These are phyloP conservation scores for Penicillium verrucosum DNA, from an alignment of 2,329 filamentous ascomycete species.

Conservation along the genomic window DNA sequence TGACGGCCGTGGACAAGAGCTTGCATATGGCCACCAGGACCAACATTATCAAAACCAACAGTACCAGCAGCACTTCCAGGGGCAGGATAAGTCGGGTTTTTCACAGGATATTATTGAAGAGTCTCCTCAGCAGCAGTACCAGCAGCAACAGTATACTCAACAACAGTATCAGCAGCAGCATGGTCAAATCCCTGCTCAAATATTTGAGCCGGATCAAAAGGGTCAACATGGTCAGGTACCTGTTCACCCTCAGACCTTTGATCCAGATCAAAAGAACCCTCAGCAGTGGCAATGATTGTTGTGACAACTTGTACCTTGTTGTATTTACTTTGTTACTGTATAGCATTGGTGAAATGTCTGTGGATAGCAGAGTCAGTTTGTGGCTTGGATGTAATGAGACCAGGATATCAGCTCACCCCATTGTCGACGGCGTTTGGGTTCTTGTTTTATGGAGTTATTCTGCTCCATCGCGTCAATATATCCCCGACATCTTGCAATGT, in stretches of 20 bases:
- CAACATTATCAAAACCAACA: slow-evolving; percentile 4
- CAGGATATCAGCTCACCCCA: slow-evolving; percentile 2
- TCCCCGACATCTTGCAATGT: slow-evolving; percentile 6
- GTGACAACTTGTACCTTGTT: not conserved
- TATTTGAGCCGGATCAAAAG: slow-evolving; percentile 1
- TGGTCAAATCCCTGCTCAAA: not conserved
- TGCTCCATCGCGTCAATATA: not conserved
- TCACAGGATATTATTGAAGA: slow-evolving; percentile 12
- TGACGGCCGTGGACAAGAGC: slow-evolving; percentile 27
- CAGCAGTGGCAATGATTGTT: not conserved
- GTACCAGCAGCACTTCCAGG: slow-evolving; percentile 8
- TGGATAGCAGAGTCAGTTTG: not conserved
- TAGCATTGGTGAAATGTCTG: not conserved
- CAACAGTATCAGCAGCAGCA: not conserved
- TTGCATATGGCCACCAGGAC: slow-evolving; percentile 12
- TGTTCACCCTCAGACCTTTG: not conserved
- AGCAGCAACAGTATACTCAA: not conserved
- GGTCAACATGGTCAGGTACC: not conserved
- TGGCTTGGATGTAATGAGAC: not conserved
- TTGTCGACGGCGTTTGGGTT: slow-evolving; percentile 5
- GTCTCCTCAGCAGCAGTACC: not conserved
- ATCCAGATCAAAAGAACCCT: slow-evolving; percentile 7
- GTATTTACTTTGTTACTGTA: not conserved
- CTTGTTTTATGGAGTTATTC: not conserved
- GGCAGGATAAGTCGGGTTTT: slow-evolving; percentile 2